phyloP scores from a whole-genome alignment of 2,329 filamentous ascomycete species.

The Phoma herbarum region DNA sequence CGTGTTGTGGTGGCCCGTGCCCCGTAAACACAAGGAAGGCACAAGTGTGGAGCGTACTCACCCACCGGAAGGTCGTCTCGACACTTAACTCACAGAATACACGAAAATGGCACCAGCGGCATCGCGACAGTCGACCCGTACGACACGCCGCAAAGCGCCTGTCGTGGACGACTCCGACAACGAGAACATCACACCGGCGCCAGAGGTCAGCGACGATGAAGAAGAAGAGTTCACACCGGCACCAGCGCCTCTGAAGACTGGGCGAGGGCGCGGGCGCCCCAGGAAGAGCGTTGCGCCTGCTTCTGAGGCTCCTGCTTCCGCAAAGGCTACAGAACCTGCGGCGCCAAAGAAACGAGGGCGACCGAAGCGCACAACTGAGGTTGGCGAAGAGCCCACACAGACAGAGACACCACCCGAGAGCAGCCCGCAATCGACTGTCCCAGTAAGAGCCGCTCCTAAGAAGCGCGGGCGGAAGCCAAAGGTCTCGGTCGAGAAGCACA shows the following conservation, averaged over 20 bases:
- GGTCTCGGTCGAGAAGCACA: constrained; percentile 50
- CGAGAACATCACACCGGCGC: constrained; percentile 68
- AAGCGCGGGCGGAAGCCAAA: constrained; percentile 65
- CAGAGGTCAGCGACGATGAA: constrained; percentile 62
- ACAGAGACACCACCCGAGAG: constrained; percentile 67
- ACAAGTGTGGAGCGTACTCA: constrained; percentile 21
- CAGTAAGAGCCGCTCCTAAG: constrained; percentile 55
- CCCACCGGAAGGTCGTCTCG: constrained; percentile 11
- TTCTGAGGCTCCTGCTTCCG: background rate
- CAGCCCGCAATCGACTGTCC: constrained; percentile 49
- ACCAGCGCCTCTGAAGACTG: constrained; percentile 69
- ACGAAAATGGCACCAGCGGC: constrained; percentile 52
- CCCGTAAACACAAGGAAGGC: constrained; percentile 18
- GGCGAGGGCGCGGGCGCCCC: constrained; percentile 65
- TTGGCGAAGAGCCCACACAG: constrained; percentile 71
- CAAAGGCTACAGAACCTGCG: constrained; percentile 39
- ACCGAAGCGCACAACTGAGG: constrained; percentile 54
- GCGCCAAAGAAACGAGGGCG: constrained; percentile 50
- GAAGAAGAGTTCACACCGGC: constrained; percentile 85
- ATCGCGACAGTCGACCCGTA: constrained; percentile 65
- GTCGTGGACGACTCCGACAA: constrained; percentile 79
- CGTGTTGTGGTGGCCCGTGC: constrained; percentile 33
- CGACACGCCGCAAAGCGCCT: constrained; percentile 71
- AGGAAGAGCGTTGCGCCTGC: constrained; percentile 57
- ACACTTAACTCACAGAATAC: constrained; percentile 28